A percentile compares a stretch with the other conserved stretches of the same genome.
Conservation (phyloP, 2,329 filamentous ascomycete species). For the Fusarium solani-melongenae region DNA sequence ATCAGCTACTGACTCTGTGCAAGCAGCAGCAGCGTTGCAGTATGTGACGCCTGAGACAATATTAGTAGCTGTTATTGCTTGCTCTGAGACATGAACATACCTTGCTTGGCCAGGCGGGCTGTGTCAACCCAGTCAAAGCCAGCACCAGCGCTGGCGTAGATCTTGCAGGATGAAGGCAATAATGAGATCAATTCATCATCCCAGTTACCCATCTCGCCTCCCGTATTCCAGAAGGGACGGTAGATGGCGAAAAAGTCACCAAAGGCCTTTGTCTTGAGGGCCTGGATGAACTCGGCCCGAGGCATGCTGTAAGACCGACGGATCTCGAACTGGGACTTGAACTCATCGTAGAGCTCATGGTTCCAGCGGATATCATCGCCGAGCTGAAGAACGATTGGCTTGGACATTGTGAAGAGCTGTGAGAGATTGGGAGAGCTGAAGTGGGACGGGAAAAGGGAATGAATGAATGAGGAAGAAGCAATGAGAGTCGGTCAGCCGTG, state of each 20-base stretch:
- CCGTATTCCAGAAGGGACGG: constrained; percentile 43
- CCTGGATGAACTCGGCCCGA: constrained; percentile 39
- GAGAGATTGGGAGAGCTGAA: no score
- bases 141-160: constrained; percentile 42
- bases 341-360: constrained; percentile 38
- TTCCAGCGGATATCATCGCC: constrained; percentile 44
- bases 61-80: not conserved
- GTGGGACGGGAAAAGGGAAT: not conserved
- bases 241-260: constrained; percentile 43
- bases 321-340: constrained; percentile 40
- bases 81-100: not conserved
- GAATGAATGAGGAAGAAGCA: not conserved
- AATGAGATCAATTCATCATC: constrained; percentile 40
- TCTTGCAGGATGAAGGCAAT: constrained; percentile 37
- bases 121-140: constrained; percentile 45
- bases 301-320: constrained; percentile 42
- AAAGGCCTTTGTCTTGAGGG: constrained; percentile 36
- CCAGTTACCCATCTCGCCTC: constrained; percentile 44
- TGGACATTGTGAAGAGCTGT: constrained; percentile 28
- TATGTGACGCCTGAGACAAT: constrained; percentile 34
- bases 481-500: not conserved
- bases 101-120: constrained; percentile 34
- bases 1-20: constrained; percentile 43
- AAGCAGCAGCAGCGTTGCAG: constrained; percentile 42
- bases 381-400: constrained; percentile 44